Evolutionary conservation across 2,329 filamentous ascomycete genomes (phyloP), one percentile per base, ranked within the genome.

Genomic region (Phyllosticta capitalensis): DNA sequence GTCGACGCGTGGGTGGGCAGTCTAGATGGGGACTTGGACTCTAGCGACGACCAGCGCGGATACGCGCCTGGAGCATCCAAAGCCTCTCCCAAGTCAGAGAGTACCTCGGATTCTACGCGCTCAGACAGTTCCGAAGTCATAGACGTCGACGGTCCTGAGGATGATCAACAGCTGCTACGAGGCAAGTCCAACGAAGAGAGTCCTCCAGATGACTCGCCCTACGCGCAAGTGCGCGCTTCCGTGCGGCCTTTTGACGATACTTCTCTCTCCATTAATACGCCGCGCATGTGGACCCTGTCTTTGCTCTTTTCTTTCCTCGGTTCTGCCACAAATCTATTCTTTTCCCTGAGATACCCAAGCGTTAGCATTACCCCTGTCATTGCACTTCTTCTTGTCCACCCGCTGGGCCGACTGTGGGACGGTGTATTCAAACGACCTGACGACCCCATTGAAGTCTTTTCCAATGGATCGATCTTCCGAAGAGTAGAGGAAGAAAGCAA

Each of bases 321-420:
- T 62, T 92, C 89, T 53, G 88, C 88, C 1, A 90, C 88, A 21
- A 94, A 94, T 72, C 76, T 95, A 49, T 94, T 95, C 76, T 95
- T 95, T 77, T 92, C 89, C 38, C 78, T 95, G 70, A 83, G 90
- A 81, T 95, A 94, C 79, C 90, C 90, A 26, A 94, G 90, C 72
- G 89, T 95, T 71, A 88, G 88, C 62, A 92, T 95, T 68, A 92
- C 89, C 21, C 90, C 90, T 48, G 88, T 95, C 65, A 95, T 95
- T 76, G 89, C 90, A 28, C 79, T 94, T 67, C 79, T 95, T 61
- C 83, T 95, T 60, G 89, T 91, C 53, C 90, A 94, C 69, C 90
- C 90, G 1, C 81, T 95, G 58, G 90, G 90, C 61, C 82, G 89
- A 22, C 70, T 90, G 26, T 92, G 90, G 88, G 90, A 95, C 68